Conservation (phyloP, 1,139 yeast species). For the Magnusiomyces clavatus region DNA sequence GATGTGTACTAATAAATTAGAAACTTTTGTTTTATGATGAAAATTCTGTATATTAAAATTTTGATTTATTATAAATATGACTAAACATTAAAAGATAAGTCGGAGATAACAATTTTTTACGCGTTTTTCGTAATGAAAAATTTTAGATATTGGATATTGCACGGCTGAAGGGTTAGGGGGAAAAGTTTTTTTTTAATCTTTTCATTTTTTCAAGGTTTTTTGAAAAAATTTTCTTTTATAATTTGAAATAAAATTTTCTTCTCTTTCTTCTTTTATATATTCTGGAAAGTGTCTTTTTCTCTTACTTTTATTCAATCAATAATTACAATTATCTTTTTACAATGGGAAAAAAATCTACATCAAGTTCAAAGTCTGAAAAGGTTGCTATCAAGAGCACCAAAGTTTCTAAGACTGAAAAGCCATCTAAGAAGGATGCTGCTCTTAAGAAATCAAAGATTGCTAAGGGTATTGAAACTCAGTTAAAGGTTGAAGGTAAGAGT, state of each 20-base stretch:
- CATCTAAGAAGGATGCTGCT: constrained; percentile 23
- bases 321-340: not conserved
- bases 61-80: not conserved
- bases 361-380: constrained; percentile 15
- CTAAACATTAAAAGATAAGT: not conserved
- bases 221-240: not conserved
- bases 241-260: not conserved
- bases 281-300: too few relatives aligned
- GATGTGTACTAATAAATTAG: not conserved
- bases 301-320: constrained; percentile 1
- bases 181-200: constrained; percentile 7
- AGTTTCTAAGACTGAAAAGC: constrained; percentile 18
- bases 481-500: constrained; percentile 20
- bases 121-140: not conserved
- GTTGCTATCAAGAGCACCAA: not conserved
- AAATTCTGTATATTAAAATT: not conserved
- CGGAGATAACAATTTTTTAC: constrained; percentile 1
- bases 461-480: not conserved
- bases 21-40: not conserved
- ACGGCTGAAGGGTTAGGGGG: not conserved
- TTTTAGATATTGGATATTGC: not conserved
- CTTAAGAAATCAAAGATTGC: constrained; percentile 20
- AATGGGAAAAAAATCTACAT: constrained; percentile 19
- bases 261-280: not conserved
- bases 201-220: constrained; percentile 3